Base-by-base conservation (phyloP, 129 eudicot genomes). In the Pittosporum tobira region DNA sequence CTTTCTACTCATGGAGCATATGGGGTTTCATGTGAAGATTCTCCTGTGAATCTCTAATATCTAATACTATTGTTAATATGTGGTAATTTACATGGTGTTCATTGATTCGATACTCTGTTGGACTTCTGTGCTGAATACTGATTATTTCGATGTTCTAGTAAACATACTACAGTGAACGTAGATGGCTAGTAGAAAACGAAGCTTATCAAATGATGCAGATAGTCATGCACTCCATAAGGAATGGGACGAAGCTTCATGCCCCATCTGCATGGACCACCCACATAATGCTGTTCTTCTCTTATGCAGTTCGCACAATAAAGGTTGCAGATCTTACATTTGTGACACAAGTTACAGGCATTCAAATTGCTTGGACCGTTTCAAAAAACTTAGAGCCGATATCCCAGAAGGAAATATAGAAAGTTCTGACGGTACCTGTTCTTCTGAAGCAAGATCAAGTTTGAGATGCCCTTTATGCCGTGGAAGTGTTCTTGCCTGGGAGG, bases 221-320 rank as follows among this genome's bases (percentile, higher is more conserved):
- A 66, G 51, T 36, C 65, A 57, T 62, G 78, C 81, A 15, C 83
- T 82, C 44, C 84, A 80, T 72, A 86, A 85, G 58, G 97, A 90
- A 69, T 90, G 78, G 95, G 95, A 90, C 37, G 98, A 83, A 60
- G 84, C 86, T 45, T 83, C 75, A 48, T 90, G 98, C 75, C 84
- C 95, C 52, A 83, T 90, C 57, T 90, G 98, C 83, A 86, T 90
- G 98, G 98, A 90, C 37, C 98, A 90, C 74, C 98, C 98, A 36
- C 98, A 90, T 73, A 90, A 90, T 77, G 94, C 95, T 63, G 95
- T 90, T 54, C 84, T 86, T 68, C 86, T 90, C 72, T 75, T 75
- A 28, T 90, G 95, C 80, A 83, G 77, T 63, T 80, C 98, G 6
- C 89, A 90, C 57, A 66, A 69, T 18, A 90, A 83, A 44, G 95